Evolutionary conservation across 345 rosid genomes (phyloP), one percentile per base, ranked within the genome.

Genomic region (Hibiscus mutabilis): DNA sequence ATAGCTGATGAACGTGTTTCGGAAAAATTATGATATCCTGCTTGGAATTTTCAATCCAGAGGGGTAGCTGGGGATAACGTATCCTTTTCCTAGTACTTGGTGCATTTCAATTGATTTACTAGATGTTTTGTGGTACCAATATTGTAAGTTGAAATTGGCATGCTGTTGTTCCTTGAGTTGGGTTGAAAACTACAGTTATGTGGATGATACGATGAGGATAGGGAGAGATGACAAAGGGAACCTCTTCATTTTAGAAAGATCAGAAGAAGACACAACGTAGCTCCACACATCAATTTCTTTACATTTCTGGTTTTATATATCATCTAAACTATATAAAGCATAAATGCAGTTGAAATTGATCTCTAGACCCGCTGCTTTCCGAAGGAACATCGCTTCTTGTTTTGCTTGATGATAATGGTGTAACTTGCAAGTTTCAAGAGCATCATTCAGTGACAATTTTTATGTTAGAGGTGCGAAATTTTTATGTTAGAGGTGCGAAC

Each of bases 11-110:
- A 90, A 91, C 61, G 69, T 90, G 73, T 85, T 91, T 66, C 79
- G 80, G 71, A 87, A 85, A 72, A 94, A 90, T 81, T 88, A 90
- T 61, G 80, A 84, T 79, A 80, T 91, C 60, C 81, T 94, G 71
- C 85, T 94, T 0, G 74, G 83, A 42, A 83, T 94, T 75, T 94
- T 94, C 75, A 88, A 91, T 72, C 95, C 89, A 0, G 91, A 90
- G 58, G 97, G 98, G 2, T 89, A 86, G 88, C 91, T 90, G 27
- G 96, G 91, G 80, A 86, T 91, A 59, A 77, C 97, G 95, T 91
- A 94, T 89, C 92, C 92, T 53, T 87, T 80, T 74, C 46, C 3
- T 27, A 10, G 9, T 37, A 8, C 42, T n/a, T n/a, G n/a, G n/a
- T n/a, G n/a, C n/a, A n/a, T n/a, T 10, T 31, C 10, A 19, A 37